Conservation (phyloP, 345 rosid genomes). For the Linum usitatissimum region DNA sequence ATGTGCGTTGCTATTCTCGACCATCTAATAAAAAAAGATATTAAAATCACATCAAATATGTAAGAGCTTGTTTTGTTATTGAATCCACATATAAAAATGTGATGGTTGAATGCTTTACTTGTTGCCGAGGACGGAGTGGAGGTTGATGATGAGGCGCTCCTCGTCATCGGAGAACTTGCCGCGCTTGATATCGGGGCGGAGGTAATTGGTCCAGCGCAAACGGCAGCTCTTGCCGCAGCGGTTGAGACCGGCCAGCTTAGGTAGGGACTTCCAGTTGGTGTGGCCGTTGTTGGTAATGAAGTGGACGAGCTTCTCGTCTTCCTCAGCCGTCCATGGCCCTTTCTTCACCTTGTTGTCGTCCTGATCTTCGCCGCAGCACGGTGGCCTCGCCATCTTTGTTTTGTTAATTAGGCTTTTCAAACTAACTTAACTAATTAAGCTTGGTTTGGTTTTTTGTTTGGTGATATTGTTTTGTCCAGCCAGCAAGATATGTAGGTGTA, state of each 20-base stretch:
- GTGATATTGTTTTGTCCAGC: background rate
- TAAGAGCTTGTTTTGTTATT: too few species aligned
- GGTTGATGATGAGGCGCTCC: conserved; percentile 12
- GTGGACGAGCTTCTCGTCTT: conserved; percentile 10
- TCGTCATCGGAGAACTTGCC: conserved; percentile 14
- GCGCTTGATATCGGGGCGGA: conserved; percentile 15
- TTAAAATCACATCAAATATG: background rate
- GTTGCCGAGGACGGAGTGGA: conserved; percentile 16
- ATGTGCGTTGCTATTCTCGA: conserved; percentile 15
- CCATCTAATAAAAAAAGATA: conserved; percentile 4
- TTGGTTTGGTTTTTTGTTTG: background rate
- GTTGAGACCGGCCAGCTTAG: conserved; percentile 14
- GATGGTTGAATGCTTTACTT: background rate
- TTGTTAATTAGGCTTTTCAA: background rate
- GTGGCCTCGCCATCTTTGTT: conserved; percentile 11
- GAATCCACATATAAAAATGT: too few species aligned
- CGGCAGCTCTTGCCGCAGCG: conserved; percentile 15
- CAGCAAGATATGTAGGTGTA: conserved; percentile 11
- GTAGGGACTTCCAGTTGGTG: conserved; percentile 8
- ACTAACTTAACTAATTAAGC: too few species aligned
- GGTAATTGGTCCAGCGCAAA: conserved; percentile 10
- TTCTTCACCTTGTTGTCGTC: conserved; percentile 16
- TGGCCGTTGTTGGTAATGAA: conserved; percentile 9
- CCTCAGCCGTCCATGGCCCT: conserved; percentile 19
- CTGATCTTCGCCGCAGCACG: background rate